Conservation (phyloP, 495 filamentous ascomycete species). For the Penicillium goetzii region DNA sequence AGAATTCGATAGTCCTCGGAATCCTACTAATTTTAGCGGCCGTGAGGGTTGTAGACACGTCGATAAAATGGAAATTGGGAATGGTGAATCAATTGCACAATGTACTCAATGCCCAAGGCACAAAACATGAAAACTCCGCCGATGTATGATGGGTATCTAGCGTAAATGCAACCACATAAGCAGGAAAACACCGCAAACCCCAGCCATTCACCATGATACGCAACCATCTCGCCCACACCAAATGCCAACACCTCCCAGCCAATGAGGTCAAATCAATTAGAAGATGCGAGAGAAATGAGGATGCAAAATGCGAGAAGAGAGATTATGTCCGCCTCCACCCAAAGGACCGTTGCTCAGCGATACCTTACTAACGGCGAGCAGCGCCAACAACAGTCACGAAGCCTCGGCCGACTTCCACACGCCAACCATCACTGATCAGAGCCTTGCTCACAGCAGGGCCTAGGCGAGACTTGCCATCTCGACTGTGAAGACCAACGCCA, state of each 20-base stretch:
- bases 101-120: background rate
- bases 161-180: constrained; percentile 2
- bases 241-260: background rate
- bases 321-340: background rate
- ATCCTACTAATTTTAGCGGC: background rate
- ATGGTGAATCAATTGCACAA: background rate
- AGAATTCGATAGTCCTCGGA: background rate
- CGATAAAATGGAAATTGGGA: background rate
- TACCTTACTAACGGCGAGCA: constrained; percentile 25
- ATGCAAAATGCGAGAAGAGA: background rate
- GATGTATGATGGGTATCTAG: constrained; percentile 15
- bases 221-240: background rate
- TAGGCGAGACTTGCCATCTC: constrained; percentile 72
- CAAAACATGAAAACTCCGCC: constrained; percentile 14
- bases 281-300: background rate
- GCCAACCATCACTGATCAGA: constrained; percentile 81
- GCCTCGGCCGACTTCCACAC: constrained; percentile 69
- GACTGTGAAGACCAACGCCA: constrained; percentile 76
- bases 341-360: background rate
- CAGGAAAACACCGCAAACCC: constrained; percentile 5
- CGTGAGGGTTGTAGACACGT: background rate
- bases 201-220: background rate
- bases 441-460: constrained; percentile 80
- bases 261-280: background rate
- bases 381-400: constrained; percentile 65